Evolutionary conservation across 306 rosid species (phyloP).

Genomic region (Trifolium pratense): DNA sequence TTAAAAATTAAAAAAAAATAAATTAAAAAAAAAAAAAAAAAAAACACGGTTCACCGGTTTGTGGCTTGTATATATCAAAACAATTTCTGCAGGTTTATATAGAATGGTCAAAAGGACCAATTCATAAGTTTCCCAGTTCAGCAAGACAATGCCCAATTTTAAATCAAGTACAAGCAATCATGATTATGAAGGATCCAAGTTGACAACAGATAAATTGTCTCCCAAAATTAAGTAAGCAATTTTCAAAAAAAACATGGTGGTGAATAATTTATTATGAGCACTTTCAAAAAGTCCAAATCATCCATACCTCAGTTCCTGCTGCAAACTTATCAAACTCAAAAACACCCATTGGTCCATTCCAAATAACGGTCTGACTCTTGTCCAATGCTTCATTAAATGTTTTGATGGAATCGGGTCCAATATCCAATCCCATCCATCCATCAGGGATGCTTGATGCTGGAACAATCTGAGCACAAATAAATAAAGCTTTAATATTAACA

Average conservation of each 20-base stretch:
- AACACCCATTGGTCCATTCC: constrained; percentile 99
- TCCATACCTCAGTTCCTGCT: constrained; percentile 80
- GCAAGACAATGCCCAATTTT: background rate
- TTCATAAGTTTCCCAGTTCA: background rate
- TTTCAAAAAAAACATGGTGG: background rate
- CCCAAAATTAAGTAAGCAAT: background rate
- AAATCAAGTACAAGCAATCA: background rate
- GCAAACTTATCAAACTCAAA: constrained; percentile 93
- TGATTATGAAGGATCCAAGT: background rate
- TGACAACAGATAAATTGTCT: background rate
- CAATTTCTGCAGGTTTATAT: background rate
- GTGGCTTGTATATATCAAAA: background rate
- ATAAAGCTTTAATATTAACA: constrained; percentile 7
- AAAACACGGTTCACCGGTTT: background rate
- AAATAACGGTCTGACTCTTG: constrained; percentile 71
- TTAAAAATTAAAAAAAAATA: no score
- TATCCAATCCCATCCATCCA: constrained; percentile 99
- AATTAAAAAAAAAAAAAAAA: background rate
- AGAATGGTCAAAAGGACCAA: background rate
- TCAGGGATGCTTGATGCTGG: constrained; percentile 85
- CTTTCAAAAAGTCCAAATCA: background rate
- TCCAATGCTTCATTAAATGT: constrained; percentile 76
- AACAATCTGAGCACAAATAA: constrained; percentile 60
- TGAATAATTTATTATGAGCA: background rate
- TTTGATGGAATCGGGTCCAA: constrained; percentile 89